Percentiles rank a stretch among this genome's conserved stretches.
Evolutionary conservation across 2,329 filamentous ascomycete genomes (phyloP).

Genomic region (Verticillium alfalfae): DNA sequence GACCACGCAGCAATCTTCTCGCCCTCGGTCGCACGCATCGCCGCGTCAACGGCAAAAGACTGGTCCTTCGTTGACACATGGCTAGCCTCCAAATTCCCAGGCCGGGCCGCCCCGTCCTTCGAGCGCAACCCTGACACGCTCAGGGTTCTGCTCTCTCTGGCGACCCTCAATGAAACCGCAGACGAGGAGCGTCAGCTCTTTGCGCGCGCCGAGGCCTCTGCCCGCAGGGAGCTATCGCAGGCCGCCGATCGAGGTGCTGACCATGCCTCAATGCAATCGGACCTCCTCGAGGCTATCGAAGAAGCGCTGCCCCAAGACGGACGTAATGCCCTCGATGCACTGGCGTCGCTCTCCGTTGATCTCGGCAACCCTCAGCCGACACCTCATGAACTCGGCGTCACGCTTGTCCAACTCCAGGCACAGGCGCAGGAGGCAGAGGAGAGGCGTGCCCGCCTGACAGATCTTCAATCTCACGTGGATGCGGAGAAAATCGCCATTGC

Average conservation of each 20-base stretch:
- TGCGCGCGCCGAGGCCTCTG: slow-evolving; percentile 51
- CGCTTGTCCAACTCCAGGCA: slow-evolving; percentile 51
- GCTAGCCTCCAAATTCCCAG: slow-evolving; percentile 66
- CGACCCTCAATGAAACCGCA: slow-evolving; percentile 69
- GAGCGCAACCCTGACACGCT: slow-evolving; percentile 85
- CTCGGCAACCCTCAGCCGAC: slow-evolving; percentile 43
- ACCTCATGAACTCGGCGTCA: slow-evolving; percentile 41
- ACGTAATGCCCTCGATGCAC: slow-evolving; percentile 46
- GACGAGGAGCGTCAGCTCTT: slow-evolving; percentile 63
- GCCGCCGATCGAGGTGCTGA: neutral
- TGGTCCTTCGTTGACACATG: slow-evolving; percentile 86
- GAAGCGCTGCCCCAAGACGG: slow-evolving; percentile 51
- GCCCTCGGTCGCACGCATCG: slow-evolving; percentile 64
- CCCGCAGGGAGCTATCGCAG: slow-evolving; percentile 44
- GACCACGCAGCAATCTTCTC: slow-evolving; percentile 55
- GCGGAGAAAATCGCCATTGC: slow-evolving; percentile 38
- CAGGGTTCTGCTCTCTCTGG: slow-evolving; percentile 66
- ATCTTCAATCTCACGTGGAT: slow-evolving; percentile 52
- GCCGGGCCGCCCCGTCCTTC: slow-evolving; percentile 62
- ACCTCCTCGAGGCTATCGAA: slow-evolving; percentile 49
- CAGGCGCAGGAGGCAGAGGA: slow-evolving; percentile 51
- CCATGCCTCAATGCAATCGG: slow-evolving; percentile 19
- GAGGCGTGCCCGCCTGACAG: slow-evolving; percentile 44
- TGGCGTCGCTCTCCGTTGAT: slow-evolving; percentile 46
- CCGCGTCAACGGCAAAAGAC: slow-evolving; percentile 79